Base-by-base conservation (phyloP, 257 asterid genomes). In the Echium plantagineum region DNA sequence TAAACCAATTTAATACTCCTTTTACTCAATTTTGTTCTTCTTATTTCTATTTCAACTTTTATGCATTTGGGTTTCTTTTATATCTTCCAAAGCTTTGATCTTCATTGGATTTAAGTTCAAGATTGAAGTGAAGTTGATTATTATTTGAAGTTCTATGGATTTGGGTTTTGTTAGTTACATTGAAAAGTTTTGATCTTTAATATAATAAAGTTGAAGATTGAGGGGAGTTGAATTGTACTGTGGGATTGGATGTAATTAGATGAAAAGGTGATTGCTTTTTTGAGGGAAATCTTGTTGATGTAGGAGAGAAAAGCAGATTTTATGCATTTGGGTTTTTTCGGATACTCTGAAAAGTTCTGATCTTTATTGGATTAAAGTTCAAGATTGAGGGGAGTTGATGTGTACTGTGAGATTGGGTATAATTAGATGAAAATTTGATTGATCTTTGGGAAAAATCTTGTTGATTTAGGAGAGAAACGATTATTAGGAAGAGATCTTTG, bases 361-460 rank as follows among this genome's bases (percentile, higher is more conserved):
- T 53, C 5, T 53, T n/a, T 53, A 18, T 53, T 19, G 10, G 24
- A n/a, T 53, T 18, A 19, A n/a, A n/a, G 26, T 47, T 58, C 52
- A 35, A 35, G 46, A 35, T 35, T 35, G 46, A 35, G 46, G 12
- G 46, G 46, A 35, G 46, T 58, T 71, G 56, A 67, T 61, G 26
- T 71, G 55, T 64, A 59, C 72, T 75, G 67, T 71, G 63, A 74
- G 81, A 58, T 72, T 81, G 69, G 67, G 62, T 35, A 77, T 61
- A 62, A 57, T 66, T 55, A 62, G 53, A 74, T 71, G 82, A 70
- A 52, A 31, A 55, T 62, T 64, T 70, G 78, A 71, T 72, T 72
- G 67, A 56, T 63, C 60, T 61, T 57, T 35, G 5, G 46, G 46
- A 7, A 3, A 32, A 5, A 35, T 35, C 46, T 7, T 64, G 63